A percentile compares a stretch with the other conserved stretches of the same genome.
Conservation (phyloP, 2,329 filamentous ascomycete genomes). For the Penicillium italicum region DNA sequence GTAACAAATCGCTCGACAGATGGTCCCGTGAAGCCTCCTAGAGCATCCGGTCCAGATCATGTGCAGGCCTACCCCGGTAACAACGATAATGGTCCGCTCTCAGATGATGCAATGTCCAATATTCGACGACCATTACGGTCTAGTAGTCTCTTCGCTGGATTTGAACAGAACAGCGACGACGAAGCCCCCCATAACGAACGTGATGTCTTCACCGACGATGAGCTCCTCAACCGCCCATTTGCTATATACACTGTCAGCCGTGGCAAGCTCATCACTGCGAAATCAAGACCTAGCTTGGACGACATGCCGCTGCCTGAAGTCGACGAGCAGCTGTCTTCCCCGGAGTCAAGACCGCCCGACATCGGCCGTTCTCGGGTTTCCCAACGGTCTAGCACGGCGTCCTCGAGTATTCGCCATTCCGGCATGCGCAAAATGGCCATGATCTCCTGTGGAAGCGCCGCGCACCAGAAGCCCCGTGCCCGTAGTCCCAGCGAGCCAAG, state of each 20-base stretch:
- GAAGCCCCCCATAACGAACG: conserved; percentile 26
- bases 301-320: conserved; percentile 35
- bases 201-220: conserved; percentile 44
- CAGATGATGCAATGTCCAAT: conserved; percentile 54
- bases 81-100: conserved; percentile 74
- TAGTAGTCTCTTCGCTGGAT: conserved; percentile 82
- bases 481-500: conserved; percentile 47
- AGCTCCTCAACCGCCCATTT: conserved; percentile 45
- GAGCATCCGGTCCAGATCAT: conserved; percentile 38
- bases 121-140: conserved; percentile 69
- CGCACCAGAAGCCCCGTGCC: conserved; percentile 62
- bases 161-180: conserved; percentile 64
- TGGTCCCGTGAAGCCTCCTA: conserved; percentile 27
- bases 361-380: conserved; percentile 15
- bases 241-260: conserved; percentile 42
- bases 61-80: conserved; percentile 71
- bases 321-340: conserved; percentile 36
- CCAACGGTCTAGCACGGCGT: conserved; percentile 39
- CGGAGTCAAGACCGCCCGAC: conserved; percentile 28
- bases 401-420: conserved; percentile 47
- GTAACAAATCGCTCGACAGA: conserved; percentile 45
- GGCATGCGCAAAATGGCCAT: conserved; percentile 74
- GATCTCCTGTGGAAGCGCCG: conserved; percentile 73
- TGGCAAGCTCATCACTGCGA: conserved; percentile 42
- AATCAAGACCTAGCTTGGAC: conserved; percentile 31